Evolutionary conservation across 2,329 filamentous ascomycete species (phyloP), one percentile per base, ranked within the genome.

Genomic region (Penicillium freii): DNA sequence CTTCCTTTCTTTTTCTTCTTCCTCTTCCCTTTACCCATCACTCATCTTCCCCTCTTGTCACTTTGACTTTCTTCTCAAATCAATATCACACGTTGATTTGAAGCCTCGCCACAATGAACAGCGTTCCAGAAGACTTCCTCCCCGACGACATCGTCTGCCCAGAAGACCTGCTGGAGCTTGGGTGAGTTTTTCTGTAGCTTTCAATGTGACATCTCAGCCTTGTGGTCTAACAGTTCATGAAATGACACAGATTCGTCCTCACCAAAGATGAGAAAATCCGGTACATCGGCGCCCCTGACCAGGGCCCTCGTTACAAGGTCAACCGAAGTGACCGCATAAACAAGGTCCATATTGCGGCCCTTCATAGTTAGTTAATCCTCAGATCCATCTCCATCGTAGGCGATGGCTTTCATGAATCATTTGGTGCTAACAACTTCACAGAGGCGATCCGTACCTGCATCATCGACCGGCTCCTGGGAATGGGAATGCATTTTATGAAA

Each of bases 311-410:
- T 3, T 96, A 83, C 80, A 87, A 86, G 71, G 74, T 89, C 52
- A 88, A 84, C 70, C 86, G 84, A 65, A 92, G 91, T 72, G 79
- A 84, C n/a, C 86, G 91, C 38, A 82, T 88, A 75, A 96, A 96
- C 71, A 82, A 88, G 40, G 80, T 88, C 21, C 90, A 91, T 66
- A 83, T 87, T 19, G 89, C 89, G 62, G 81, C 86, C 39, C 86
- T 96, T 74, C 88, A 95, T 66, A 76, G 91, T 90, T 71, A 45
- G 51, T 47, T 34, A 39, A n/a, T 17, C 39, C 13, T 5, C 11
- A 25, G 13, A 31, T 25, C 13, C 13, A 39, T 39, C 21, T 27
- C 42, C 21, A 33, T 11, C 38, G 49, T 40, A 21, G 34, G 7
- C 17, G 11, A 13, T 21, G 25, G 15, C 29, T 19, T 25, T 15